Base-by-base conservation (phyloP, 1,284 basidiomycete species). In the Fistulinella cinereoalba region DNA sequence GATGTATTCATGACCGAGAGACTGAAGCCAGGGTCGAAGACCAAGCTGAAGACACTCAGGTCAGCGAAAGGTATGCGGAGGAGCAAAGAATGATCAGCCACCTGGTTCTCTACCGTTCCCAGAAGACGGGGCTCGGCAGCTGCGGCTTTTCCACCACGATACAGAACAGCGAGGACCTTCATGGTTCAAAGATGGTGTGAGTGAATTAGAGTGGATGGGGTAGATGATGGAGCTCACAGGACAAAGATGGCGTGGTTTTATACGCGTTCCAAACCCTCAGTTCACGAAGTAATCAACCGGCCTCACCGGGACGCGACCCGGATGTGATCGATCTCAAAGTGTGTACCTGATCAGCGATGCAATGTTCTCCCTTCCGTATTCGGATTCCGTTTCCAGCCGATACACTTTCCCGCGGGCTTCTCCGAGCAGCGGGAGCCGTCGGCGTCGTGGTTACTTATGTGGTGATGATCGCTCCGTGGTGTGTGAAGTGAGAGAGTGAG, bases 1-100 rank as follows among this genome's bases (percentile, higher is more conserved):
- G 37, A 88, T 73, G 59, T 76, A 79, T 67, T 92, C 85, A 67
- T 93, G 88, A 21, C 92, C 92, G 52, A 84, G 72, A 25, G 80
- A 75, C 58, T 83, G 77, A 56, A 92, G 71, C 82, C 85, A 92
- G 4, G 81, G 64, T 43, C 76, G 72, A 51, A 93, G 71, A 42
- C 88, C 88, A 54, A 93, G 83, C 83, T 89, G 50, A 33, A 4
- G 32, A 16, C 10, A 19, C n/a, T 19, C 4, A 33, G 24, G 39
- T 34, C 21, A 39, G 25, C 23, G 4, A 15, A 24, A 2, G 3
- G n/a, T 10, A 8, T 19, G 3, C 3, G 37, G 31, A 42, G 41
- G 22, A 19, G 25, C n/a, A 19, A 4, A 15, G 25, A 27, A 2
- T 16, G 4, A 41, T 18, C 10, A n/a, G 16, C 56, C 24, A 63